Evolutionary conservation across 2,329 filamentous ascomycete species (phyloP), one percentile per base, ranked within the genome.

Genomic region (Xylariaceae sp.): DNA sequence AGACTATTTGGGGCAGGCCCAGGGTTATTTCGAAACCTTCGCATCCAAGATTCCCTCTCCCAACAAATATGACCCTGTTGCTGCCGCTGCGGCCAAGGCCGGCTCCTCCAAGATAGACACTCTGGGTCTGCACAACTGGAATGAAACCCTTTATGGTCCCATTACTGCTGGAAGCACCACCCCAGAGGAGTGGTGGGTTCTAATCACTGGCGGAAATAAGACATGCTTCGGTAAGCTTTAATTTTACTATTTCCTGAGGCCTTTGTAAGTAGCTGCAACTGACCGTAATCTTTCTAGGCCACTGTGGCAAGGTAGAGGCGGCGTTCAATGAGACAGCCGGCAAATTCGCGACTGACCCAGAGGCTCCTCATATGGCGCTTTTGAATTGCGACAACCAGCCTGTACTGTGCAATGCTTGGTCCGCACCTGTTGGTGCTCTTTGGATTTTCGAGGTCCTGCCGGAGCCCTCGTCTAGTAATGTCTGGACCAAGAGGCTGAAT

Each of bases 151-250:
- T 55, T 85, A 83, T 67, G 76, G 76, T 44, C 81, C 84, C 24
- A 83, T 88, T 53, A 76, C 83, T 56, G 72, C 82, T 7, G 82
- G 73, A 23, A 80, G 81, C 57, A 81, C 82, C 9, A 79, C 74
- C 6, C 86, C 88, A 4, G 86, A 88, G 72, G 86, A 91, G 73
- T 92, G 87, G 87, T 86, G 88, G 78, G 76, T 93, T 57, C 79
- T 89, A 62, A 75, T 91, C 62, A 89, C 85, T 8, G 89, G 89
- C 50, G 79, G 87, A 63, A 92, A 92, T 78, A 87, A 85, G 76
- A 91, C 89, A 26, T 93, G 89, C 76, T 87, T 81, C 68, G 81
- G 82, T 84, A 75, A 53, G 78, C 21, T 50, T 46, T 23, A n/a
- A n/a, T 53, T 16, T 40, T 47, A 32, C 33, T 7, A 32, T 21